A percentile compares a stretch with the other conserved stretches of the same genome.
Evolutionary conservation across 495 filamentous ascomycete species (phyloP).

Genomic region (Copromyces sp.): DNA sequence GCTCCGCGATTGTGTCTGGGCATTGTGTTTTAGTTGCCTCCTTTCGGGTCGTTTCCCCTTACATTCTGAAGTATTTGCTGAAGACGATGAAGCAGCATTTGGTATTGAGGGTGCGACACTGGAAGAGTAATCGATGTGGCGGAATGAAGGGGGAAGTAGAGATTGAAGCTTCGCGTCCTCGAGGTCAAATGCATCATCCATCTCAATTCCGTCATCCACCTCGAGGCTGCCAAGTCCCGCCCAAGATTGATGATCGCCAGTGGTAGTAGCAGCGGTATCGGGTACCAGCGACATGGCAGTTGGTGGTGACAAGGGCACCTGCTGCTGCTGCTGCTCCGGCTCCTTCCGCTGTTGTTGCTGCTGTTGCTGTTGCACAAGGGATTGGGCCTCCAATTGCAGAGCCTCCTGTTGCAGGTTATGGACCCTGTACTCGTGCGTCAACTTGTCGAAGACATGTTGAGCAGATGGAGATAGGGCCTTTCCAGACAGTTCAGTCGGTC

Average conservation of each 20-base stretch:
- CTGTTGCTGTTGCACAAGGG: not conserved
- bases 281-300: not conserved
- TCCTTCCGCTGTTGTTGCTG: slow-evolving; percentile 1
- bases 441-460: slow-evolving; percentile 13
- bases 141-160: not conserved
- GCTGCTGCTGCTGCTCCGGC: not conserved
- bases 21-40: not conserved
- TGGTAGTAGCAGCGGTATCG: not conserved
- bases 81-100: not conserved
- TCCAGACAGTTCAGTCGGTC: not conserved
- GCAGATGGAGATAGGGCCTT: not conserved
- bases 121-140: not conserved
- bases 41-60: not conserved
- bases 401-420: slow-evolving; percentile 18
- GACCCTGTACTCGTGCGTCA: slow-evolving; percentile 27
- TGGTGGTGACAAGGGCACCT: not conserved
- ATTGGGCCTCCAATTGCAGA: not conserved
- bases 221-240: not conserved
- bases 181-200: not conserved
- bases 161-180: not conserved
- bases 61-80: not conserved
- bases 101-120: not conserved
- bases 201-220: not conserved
- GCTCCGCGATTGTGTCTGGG: slow-evolving; percentile 12
- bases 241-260: not conserved